These are phyloP conservation scores for Suhomyces tanzawaensis DNA, from an alignment of 805 yeast species.

Conservation along the genomic window DNA sequence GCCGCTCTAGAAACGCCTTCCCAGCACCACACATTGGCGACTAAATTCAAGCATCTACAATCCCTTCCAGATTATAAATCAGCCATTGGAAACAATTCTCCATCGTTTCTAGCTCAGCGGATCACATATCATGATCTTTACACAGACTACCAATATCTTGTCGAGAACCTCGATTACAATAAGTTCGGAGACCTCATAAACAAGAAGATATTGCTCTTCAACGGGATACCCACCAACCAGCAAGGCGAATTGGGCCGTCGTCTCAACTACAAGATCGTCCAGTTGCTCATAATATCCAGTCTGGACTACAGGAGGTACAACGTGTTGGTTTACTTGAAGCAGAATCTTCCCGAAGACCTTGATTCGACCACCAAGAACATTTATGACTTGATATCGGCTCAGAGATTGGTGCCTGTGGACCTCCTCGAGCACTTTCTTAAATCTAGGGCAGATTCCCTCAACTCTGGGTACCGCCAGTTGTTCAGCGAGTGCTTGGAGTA, in stretches of 20 bases:
- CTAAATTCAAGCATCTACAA: not conserved
- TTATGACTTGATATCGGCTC: constrained; percentile 9
- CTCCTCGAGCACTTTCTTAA: constrained; percentile 15
- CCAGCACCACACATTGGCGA: not conserved
- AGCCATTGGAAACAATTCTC: not conserved
- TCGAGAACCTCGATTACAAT: constrained; percentile 9
- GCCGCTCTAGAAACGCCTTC: not conserved
- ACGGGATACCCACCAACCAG: constrained; percentile 8
- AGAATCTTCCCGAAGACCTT: not conserved
- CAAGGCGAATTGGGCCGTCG: constrained; percentile 7
- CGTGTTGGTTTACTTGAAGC: constrained; percentile 18
- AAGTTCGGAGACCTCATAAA: constrained; percentile 25
- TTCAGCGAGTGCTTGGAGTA: not conserved
- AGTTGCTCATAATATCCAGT: constrained; percentile 29
- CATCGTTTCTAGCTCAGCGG: constrained; percentile 4
- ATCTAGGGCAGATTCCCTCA: not conserved
- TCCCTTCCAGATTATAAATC: not conserved
- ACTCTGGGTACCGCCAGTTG: constrained; percentile 6
- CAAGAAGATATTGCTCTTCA: constrained; percentile 26
- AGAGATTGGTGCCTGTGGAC: constrained; percentile 15
- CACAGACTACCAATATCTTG: constrained; percentile 31
- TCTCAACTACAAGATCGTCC: constrained; percentile 28
- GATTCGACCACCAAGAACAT: constrained; percentile 5
- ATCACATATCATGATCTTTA: constrained; percentile 32
- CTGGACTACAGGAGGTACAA: constrained; percentile 33